Evolutionary conservation across 2,329 filamentous ascomycete species (phyloP).

Genomic region (Amphichorda felina): DNA sequence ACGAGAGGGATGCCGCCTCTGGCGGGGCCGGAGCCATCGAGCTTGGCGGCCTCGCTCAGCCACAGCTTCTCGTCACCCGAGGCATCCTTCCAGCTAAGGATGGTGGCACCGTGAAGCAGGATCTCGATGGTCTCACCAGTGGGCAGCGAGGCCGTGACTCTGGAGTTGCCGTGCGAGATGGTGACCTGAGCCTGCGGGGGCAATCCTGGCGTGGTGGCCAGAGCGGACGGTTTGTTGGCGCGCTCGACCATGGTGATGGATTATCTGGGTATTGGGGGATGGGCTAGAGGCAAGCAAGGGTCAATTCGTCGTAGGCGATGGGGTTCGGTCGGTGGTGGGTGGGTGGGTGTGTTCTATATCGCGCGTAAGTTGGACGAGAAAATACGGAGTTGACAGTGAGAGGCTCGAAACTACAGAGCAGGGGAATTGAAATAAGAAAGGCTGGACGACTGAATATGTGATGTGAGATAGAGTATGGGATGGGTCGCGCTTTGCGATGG

Average conservation of each 20-base stretch:
- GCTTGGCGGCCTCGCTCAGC: constrained; percentile 64
- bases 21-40: constrained; percentile 84
- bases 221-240: constrained; percentile 68
- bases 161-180: constrained; percentile 57
- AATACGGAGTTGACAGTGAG: too few species aligned
- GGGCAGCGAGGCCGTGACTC: constrained; percentile 69
- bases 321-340: too few species aligned
- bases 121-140: constrained; percentile 80
- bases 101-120: constrained; percentile 82
- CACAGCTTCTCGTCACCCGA: constrained; percentile 74
- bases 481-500: too few species aligned
- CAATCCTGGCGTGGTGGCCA: constrained; percentile 61
- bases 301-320: too few species aligned
- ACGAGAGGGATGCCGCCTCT: constrained; percentile 86
- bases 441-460: too few species aligned
- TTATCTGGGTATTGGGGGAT: not conserved
- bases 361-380: too few species aligned
- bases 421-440: too few species aligned
- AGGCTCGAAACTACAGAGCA: too few species aligned
- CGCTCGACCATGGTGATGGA: constrained; percentile 58
- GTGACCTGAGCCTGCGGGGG: constrained; percentile 67
- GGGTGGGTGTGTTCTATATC: too few species aligned
- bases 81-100: constrained; percentile 84
- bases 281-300: too few species aligned
- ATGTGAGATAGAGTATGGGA: too few species aligned